Evolutionary conservation across 1,284 basidiomycete genomes (phyloP), one percentile per base, ranked within the genome.

Genomic region (Pseudozyma sp.): DNA sequence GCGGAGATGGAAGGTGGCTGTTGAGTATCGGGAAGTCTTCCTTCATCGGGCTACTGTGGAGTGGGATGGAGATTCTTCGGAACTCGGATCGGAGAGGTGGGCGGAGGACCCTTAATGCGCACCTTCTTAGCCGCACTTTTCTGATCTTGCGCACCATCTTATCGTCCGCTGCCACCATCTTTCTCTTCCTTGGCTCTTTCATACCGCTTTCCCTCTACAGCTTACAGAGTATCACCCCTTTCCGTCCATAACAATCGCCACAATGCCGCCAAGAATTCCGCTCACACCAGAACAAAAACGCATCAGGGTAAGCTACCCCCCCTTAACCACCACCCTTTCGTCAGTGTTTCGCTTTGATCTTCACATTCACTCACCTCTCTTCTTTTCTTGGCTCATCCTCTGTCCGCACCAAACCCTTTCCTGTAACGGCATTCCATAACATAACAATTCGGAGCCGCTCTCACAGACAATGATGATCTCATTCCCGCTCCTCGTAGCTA

Each of bases 401-500:
- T 25, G 16, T 18, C 1, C 14, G 12, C 43, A 9, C 39, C 19
- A 10, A 13, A 31, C 16, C 43, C 25, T 43, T 12, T 14, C 16
- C 45, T 42, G 25, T 6, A 31, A 31, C 25, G 25, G 25, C 21
- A 16, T 14, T 21, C 12, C 16, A 3, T 8, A 19, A 19, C 50
- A 34, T 8, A 2, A n/a, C 16, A 2, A 14, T 42, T 13, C 19
- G 6, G 35, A 3, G 25, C 6, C 25, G 25, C 25, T 3, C 25
- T 31, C 25, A 16, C 57, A 78, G 76, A 74, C 69, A 14, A 76
- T 78, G 3, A 70, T 76, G 71, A 50, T 76, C 51, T 66, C 65
- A 0, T 72, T 78, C 44, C 76, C 76, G 0, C 44, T 78, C 1
- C 58, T 76, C 13, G 69, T 78, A 16, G 76, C 69, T 3, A 76